Evolutionary conservation across 2,329 filamentous ascomycete genomes (phyloP).

Genomic region (Colletotrichum cereale): DNA sequence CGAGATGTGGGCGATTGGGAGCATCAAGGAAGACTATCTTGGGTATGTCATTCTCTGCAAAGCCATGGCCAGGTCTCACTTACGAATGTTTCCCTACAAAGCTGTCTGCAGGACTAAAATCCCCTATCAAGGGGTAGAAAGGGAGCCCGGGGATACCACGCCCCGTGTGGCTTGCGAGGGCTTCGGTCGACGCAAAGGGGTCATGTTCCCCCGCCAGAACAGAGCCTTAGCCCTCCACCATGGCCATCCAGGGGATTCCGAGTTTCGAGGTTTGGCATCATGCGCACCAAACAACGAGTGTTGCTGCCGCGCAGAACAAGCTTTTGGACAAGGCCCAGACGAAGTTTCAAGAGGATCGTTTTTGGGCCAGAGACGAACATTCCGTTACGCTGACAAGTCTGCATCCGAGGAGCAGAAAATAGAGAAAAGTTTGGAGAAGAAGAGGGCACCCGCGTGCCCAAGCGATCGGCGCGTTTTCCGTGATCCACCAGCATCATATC

Average conservation of each 20-base stretch:
- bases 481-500: conserved; percentile 8
- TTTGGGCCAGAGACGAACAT: conserved; percentile 16
- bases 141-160: background rate
- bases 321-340: conserved; percentile 12
- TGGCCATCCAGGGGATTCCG: background rate
- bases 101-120: conserved; percentile 41
- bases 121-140: background rate
- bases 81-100: conserved; percentile 29
- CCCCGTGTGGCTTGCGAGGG: background rate
- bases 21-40: conserved; percentile 88
- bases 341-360: conserved; percentile 10
- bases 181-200: background rate
- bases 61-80: conserved; percentile 16
- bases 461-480: conserved; percentile 10
- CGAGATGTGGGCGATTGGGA: conserved; percentile 96
- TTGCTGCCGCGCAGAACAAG: conserved; percentile 15
- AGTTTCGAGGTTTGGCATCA: background rate
- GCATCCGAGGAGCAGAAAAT: conserved; percentile 25
- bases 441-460: conserved; percentile 29
- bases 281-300: conserved; percentile 17
- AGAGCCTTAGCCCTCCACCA: background rate
- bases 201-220: background rate
- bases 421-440: conserved; percentile 36
- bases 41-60: conserved; percentile 61
- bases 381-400: conserved; percentile 11